Base-by-base conservation (phyloP, 768 basidiomycete genomes). In the Russula vinacea region DNA sequence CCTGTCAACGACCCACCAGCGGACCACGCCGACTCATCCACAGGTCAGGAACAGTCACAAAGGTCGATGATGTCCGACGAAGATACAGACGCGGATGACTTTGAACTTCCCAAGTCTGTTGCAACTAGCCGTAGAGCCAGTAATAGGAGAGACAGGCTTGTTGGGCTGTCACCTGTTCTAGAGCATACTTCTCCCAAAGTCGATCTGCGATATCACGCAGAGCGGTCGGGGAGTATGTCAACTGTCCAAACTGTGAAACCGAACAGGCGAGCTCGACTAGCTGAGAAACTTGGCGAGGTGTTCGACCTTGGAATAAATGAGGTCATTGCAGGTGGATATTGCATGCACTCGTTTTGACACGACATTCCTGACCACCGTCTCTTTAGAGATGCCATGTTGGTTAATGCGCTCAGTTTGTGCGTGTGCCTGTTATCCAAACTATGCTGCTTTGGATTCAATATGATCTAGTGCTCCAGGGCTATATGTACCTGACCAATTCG, bases 401-500 rank as follows among this genome's bases (percentile, higher is more conserved):
- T 78, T 98, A 11, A 76, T 98, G 62, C 85, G 93, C 56, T 93
- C 91, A 56, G 85, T 95, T 68, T 77, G 94, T 95, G 71, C 82
- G 94, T 86, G 37, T 45, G 29, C 61, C 64, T 24, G 26, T 35
- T 52, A 17, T 50, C 6, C n/a, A 22, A n/a, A 56, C 5, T 47
- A 5, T n/a, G 29, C 11, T 22, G 68, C 26, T 39, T 57, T 64
- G 17, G 64, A 65, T 29, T 56, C 10, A 62, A n/a, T 11, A 24
- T 45, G 65, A 54, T 19, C 39, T 74, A 91, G 93, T 98, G 67
- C 80, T 99, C 37, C 96, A 99, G 76, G 96, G 96, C 2, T 98
- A 96, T 73, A 92, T 99, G 84, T 99, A 96, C 74, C 79, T 98
- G 55, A 98, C 96, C 1, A 91, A 91, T 70, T 86, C 89, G 13